Conservation (phyloP, 179 eudicot genomes). For the Drosera spatulata region DNA sequence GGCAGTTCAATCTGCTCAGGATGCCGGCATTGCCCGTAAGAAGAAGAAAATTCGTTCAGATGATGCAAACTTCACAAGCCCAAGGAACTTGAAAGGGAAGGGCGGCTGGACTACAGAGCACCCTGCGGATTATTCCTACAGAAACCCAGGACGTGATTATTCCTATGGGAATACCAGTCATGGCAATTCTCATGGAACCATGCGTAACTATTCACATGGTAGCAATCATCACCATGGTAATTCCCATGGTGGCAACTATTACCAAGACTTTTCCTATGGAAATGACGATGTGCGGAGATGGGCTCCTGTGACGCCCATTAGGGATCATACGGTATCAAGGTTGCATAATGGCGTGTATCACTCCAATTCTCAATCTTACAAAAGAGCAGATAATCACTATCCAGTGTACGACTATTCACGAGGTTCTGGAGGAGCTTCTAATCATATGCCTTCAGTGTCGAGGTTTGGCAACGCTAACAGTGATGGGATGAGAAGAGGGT, state of each 20-base stretch:
- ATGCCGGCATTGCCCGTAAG: constrained; percentile 31
- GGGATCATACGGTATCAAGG: constrained; percentile 21
- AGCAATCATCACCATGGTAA: too few species aligned
- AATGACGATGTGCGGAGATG: constrained; percentile 16
- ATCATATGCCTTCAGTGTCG: constrained; percentile 36
- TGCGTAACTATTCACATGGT: too few species aligned
- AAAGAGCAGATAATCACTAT: constrained; percentile 16
- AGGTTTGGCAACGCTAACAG: constrained; percentile 41
- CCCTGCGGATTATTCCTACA: constrained; percentile 6
- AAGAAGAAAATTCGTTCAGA: constrained; percentile 34
- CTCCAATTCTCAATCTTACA: constrained; percentile 28
- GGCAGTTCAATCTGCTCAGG: constrained; percentile 42
- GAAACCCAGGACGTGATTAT: too few species aligned
- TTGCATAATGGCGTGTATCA: constrained; percentile 22
- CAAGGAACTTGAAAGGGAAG: constrained; percentile 37
- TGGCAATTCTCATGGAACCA: too few species aligned
- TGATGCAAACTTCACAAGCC: constrained; percentile 20
- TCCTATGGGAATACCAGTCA: too few species aligned
- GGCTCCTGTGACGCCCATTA: constrained; percentile 53
- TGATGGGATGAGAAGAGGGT: constrained; percentile 33
- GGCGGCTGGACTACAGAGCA: constrained; percentile 71
- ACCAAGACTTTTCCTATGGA: constrained; percentile 18
- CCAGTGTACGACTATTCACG: constrained; percentile 28
- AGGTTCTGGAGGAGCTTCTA: constrained; percentile 23
- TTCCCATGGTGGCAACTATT: too few species aligned